Conservation (phyloP, 164 flowering plant genomes). For the Paratinospora sagittata region DNA sequence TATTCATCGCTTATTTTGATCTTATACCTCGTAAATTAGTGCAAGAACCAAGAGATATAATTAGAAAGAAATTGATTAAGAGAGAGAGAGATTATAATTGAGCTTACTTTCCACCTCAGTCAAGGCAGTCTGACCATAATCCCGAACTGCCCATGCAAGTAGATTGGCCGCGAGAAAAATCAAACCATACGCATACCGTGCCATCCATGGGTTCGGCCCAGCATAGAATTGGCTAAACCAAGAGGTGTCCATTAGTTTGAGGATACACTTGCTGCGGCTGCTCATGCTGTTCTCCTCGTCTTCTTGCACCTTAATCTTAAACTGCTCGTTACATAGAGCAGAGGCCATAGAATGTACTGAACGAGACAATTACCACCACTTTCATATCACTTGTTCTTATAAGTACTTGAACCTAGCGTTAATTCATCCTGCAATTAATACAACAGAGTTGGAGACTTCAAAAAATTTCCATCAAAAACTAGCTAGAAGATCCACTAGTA, state of each 20-base stretch:
- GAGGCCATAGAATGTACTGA: background rate
- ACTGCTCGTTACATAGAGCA: background rate
- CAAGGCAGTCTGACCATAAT: slow-evolving; percentile 48
- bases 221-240: slow-evolving; percentile 55
- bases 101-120: slow-evolving; percentile 58
- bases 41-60: background rate
- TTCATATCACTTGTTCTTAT: background rate
- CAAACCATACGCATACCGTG: slow-evolving; percentile 67
- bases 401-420: no score
- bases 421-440: background rate
- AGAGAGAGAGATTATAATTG: background rate
- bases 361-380: background rate
- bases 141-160: slow-evolving; percentile 78
- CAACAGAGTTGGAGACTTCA: no score
- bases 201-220: slow-evolving; percentile 84
- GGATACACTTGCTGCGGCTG: slow-evolving; percentile 17
- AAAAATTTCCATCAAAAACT: no score
- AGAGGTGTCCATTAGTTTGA: slow-evolving; percentile 30
- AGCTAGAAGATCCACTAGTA: no score
- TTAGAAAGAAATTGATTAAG: no score
- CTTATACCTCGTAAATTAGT: background rate
- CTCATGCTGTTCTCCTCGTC: slow-evolving; percentile 3
- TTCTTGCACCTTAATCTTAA: slow-evolving; percentile 2
- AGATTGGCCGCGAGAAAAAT: slow-evolving; percentile 57
- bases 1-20: no score